phyloP scores from a whole-genome alignment of 192 early-diverging fungal species.

The Oehlia diaphana region DNA sequence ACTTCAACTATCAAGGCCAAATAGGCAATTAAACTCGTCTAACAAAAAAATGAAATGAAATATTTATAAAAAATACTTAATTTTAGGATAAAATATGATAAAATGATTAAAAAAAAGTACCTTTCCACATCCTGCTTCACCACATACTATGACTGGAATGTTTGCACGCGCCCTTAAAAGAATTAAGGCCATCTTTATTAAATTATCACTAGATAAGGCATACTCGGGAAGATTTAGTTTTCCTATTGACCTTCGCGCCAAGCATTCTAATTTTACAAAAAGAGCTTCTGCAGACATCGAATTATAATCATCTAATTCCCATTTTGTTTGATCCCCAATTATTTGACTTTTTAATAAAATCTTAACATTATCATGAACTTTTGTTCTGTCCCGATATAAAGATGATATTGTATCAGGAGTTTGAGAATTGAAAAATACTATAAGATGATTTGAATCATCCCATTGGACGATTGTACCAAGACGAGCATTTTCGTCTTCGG shows the following conservation, averaged over 20 bases:
- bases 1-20: not conserved
- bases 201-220: slow-evolving; percentile 6
- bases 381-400: slow-evolving; percentile 10
- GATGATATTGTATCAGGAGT: not conserved
- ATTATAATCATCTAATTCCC: slow-evolving; percentile 1
- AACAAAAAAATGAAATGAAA: not conserved
- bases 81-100: too few species aligned
- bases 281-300: not conserved
- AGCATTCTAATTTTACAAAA: slow-evolving; percentile 1
- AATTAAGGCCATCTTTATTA: slow-evolving; percentile 25
- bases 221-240: not conserved
- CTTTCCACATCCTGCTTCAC: not conserved
- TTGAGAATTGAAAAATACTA: slow-evolving; percentile 23
- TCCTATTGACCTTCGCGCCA: slow-evolving; percentile 15
- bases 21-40: not conserved
- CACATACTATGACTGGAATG: slow-evolving; percentile 1
- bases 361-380: not conserved
- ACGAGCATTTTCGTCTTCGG: not conserved
- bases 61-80: too few species aligned
- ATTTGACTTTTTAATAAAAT: not conserved
- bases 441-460: not conserved
- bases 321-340: not conserved
- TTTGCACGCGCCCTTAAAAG: slow-evolving; percentile 1
- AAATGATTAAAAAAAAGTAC: not conserved
- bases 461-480: not conserved